Percentiles rank a stretch among this genome's conserved stretches.
phyloP scores from a whole-genome alignment of 768 basidiomycete species.

The Termitomyces sp. region DNA sequence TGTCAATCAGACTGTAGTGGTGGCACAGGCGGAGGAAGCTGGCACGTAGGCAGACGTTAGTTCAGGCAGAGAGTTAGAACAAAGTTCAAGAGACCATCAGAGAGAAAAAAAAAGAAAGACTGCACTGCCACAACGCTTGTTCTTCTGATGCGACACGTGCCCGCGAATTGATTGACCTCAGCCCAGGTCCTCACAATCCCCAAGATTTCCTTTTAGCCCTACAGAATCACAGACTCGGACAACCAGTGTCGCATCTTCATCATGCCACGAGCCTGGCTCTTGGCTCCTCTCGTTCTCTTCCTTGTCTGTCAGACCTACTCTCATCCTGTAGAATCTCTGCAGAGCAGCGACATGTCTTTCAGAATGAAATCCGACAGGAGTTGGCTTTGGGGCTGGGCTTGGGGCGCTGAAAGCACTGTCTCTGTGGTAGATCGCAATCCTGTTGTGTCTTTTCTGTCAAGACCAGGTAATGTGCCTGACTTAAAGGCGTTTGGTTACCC shows the following conservation, averaged over 20 bases:
- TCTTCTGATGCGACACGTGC: background rate
- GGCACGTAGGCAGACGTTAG: no score
- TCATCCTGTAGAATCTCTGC: constrained; percentile 23
- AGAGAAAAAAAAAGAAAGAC: background rate
- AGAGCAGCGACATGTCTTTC: constrained; percentile 20
- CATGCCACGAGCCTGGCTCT: constrained; percentile 20
- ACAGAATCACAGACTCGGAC: background rate
- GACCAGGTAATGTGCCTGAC: constrained; percentile 39
- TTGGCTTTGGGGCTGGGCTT: constrained; percentile 62
- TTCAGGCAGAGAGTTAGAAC: background rate
- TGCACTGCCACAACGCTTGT: background rate
- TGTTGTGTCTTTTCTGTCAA: constrained; percentile 62
- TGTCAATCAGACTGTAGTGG: no score
- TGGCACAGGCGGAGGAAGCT: background rate
- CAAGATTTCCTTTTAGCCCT: background rate
- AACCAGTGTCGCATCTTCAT: background rate
- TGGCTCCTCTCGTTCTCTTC: constrained; percentile 21
- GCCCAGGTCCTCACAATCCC: background rate
- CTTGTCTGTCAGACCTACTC: constrained; percentile 15
- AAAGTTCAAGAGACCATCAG: background rate
- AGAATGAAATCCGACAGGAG: constrained; percentile 44
- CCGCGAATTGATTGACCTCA: background rate
- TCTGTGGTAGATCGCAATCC: constrained; percentile 75
- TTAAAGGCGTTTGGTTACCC: background rate
- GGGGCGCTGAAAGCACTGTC: constrained; percentile 66